These are phyloP conservation scores for Galerina sulciceps DNA, from an alignment of 768 basidiomycete genomes.

Conservation along the genomic window DNA sequence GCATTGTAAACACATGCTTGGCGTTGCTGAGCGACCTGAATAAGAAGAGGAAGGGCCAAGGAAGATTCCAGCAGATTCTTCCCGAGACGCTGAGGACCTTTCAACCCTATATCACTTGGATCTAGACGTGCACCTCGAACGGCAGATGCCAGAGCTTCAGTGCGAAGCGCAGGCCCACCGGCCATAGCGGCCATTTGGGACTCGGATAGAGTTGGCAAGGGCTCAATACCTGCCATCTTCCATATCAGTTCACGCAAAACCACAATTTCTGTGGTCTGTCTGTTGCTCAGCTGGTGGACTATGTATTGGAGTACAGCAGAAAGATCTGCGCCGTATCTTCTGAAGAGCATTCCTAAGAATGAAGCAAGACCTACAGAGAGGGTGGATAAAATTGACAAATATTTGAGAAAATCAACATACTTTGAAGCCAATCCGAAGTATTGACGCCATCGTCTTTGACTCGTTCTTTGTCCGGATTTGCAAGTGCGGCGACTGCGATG, in stretches of 20 bases:
- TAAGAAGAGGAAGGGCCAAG: conserved; percentile 85
- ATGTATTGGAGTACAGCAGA: conserved; percentile 88
- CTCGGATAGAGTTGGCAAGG: conserved; percentile 87
- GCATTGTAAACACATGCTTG: conserved; percentile 82
- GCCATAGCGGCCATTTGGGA: conserved; percentile 89
- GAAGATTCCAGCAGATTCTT: conserved; percentile 67
- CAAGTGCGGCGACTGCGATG: conserved; percentile 83
- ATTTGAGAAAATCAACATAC: conserved; percentile 50
- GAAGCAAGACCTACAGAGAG: conserved; percentile 75
- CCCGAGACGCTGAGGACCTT: conserved; percentile 71
- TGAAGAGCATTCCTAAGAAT: conserved; percentile 91
- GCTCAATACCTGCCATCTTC: conserved; percentile 95
- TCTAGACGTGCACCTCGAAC: conserved; percentile 78
- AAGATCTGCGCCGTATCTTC: conserved; percentile 83
- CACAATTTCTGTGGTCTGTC: conserved; percentile 85
- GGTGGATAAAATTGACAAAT: conserved; percentile 15
- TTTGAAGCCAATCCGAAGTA: conserved; percentile 89
- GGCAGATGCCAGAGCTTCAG: conserved; percentile 83
- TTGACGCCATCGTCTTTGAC: conserved; percentile 94
- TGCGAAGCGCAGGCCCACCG: conserved; percentile 84
- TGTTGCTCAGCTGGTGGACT: conserved; percentile 85
- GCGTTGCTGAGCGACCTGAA: conserved; percentile 91
- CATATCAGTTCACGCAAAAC: conserved; percentile 92
- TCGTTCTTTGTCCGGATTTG: conserved; percentile 79
- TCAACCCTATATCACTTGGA: conserved; percentile 63